These are phyloP conservation scores for Blumeria hordei DNA, from an alignment of 2,329 filamentous ascomycete species.

Conservation along the genomic window DNA sequence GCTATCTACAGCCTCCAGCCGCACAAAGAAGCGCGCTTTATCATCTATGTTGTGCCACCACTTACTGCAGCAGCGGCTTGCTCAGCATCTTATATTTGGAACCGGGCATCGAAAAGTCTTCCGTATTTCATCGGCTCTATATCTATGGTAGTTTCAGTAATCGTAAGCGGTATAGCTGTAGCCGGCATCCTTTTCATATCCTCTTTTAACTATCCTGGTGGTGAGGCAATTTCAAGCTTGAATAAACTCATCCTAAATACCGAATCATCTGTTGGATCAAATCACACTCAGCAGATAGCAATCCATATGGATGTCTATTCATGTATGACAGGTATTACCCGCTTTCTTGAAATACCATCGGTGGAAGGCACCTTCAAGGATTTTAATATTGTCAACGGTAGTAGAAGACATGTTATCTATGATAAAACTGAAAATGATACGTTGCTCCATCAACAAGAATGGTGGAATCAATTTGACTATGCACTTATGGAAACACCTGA, in stretches of 20 bases:
- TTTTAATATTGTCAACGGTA: conserved; percentile 5
- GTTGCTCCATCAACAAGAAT: conserved; percentile 22
- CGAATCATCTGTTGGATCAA: conserved; percentile 3
- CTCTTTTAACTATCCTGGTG: conserved; percentile 82
- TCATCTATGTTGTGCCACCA: conserved; percentile 66
- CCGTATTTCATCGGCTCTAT: conserved; percentile 30
- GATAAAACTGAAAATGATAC: conserved; percentile 36
- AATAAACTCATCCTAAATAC: conserved; percentile 16
- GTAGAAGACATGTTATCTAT: conserved; percentile 17
- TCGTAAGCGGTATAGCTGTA: conserved; percentile 34
- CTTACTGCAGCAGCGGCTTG: conserved; percentile 57
- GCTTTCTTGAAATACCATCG: conserved; percentile 25
- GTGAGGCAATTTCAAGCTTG: conserved; percentile 42
- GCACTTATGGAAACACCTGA: conserved; percentile 28
- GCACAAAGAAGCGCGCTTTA: conserved; percentile 91
- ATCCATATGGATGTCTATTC: conserved; percentile 41
- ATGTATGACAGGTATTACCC: conserved; percentile 48
- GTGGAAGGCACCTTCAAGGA: conserved; percentile 13
- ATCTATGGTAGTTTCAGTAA: conserved; percentile 31
- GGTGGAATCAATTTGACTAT: conserved; percentile 43
- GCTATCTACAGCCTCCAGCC: conserved; percentile 67
- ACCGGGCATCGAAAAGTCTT: conserved; percentile 34
- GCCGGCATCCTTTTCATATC: conserved; percentile 51
- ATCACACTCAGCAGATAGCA: conserved; percentile 11
- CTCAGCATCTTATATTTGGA: conserved; percentile 46